Percentiles rank a stretch among this genome's conserved stretches.
Evolutionary conservation across 192 early-diverging fungal species (phyloP).

Genomic region (Dimargaris cristalligena): DNA sequence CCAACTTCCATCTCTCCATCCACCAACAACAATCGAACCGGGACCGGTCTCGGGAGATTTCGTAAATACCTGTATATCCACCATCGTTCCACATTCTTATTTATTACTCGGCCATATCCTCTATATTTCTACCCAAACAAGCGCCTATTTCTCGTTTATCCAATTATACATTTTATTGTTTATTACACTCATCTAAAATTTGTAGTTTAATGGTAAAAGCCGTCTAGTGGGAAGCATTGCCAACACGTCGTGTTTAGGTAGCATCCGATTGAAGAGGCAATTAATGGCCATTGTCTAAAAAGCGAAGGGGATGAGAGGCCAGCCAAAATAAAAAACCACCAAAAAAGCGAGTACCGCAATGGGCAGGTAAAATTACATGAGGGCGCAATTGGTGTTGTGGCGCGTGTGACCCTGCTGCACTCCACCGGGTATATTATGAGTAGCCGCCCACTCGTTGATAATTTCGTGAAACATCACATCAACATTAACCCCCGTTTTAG

Average conservation of each 20-base stretch:
- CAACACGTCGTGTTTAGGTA: too few relatives aligned
- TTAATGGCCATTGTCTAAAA: background rate
- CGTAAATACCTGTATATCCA: too few relatives aligned
- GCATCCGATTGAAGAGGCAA: too few relatives aligned
- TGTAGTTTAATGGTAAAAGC: too few relatives aligned
- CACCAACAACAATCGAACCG: background rate
- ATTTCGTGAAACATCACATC: background rate
- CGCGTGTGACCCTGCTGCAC: background rate
- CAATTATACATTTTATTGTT: too few relatives aligned
- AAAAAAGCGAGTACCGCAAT: background rate
- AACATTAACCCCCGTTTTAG: background rate
- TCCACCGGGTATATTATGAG: background rate
- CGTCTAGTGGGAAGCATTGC: too few relatives aligned
- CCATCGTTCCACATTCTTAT: too few relatives aligned
- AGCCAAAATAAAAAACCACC: background rate
- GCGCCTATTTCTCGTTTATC: too few relatives aligned
- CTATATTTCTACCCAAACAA: too few relatives aligned
- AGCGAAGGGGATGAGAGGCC: background rate
- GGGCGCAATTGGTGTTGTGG: background rate
- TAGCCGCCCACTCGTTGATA: background rate
- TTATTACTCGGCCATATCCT: too few relatives aligned
- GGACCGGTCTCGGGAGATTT: too few relatives aligned
- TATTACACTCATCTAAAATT: too few relatives aligned
- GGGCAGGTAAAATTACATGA: background rate
- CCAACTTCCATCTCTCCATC: conserved; percentile 4